Percentiles rank a stretch among this genome's conserved stretches.
Conservation (phyloP, 176 grass and related monocot species). For the Phyllostachys edulis region DNA sequence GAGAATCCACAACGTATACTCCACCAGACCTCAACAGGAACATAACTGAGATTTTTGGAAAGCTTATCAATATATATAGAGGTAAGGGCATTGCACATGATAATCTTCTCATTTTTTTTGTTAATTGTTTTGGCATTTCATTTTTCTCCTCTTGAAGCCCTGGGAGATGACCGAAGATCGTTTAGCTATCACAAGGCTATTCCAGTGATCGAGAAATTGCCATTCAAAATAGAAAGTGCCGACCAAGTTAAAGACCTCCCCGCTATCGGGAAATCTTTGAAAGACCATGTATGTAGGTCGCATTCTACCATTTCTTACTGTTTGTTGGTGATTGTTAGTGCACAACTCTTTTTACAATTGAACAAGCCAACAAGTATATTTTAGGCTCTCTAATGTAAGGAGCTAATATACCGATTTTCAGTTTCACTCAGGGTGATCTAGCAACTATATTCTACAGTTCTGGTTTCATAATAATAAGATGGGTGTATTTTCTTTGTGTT, state of each 20-base stretch:
- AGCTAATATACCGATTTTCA: neutral
- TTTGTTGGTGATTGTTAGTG: neutral
- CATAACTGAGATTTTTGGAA: slow-evolving; percentile 89
- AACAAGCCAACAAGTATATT: neutral
- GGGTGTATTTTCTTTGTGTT: neutral
- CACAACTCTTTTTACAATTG: neutral
- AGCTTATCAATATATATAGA: slow-evolving; percentile 89
- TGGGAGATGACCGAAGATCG: slow-evolving; percentile 93
- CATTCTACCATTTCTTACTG: slow-evolving; percentile 13
- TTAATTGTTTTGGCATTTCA: neutral
- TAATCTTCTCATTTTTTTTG: neutral
- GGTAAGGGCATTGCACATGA: slow-evolving; percentile 35
- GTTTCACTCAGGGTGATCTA: neutral
- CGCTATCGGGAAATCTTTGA: slow-evolving; percentile 87
- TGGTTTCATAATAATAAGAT: neutral
- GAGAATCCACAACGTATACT: slow-evolving; percentile 51
- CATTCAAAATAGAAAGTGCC: slow-evolving; percentile 82
- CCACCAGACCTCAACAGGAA: slow-evolving; percentile 82
- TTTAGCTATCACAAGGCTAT: slow-evolving; percentile 99
- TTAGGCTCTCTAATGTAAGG: slow-evolving; percentile 2
- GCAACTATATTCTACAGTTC: neutral
- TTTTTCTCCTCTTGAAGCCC: slow-evolving; percentile 42
- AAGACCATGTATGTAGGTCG: slow-evolving; percentile 76
- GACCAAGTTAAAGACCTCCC: slow-evolving; percentile 88
- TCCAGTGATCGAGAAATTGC: slow-evolving; percentile 82